Base-by-base conservation (phyloP, 306 rosid genomes). In the Quercus ilex region DNA sequence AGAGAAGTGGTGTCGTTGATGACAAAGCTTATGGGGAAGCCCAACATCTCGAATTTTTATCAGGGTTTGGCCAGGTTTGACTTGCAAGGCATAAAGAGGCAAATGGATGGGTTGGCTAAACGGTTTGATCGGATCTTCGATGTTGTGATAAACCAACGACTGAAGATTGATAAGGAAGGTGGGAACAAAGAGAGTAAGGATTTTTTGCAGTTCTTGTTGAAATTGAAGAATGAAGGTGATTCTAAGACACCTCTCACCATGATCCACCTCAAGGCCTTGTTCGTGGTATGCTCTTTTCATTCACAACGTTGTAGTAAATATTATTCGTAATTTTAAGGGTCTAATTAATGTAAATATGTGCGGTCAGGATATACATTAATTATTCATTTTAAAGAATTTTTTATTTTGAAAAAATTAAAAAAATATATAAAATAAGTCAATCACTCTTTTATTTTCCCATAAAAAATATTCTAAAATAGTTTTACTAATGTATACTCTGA, bases 21-120 rank as follows among this genome's bases (percentile, higher is more conserved):
- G 49, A 88, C 90, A 7, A 77, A 23, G 12, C 76, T 90, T 1
- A 1, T 92, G 30, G 89, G 82, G 33, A 86, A 78, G 81, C 96
- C 96, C 14, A 91, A 92, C 33, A 6, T 92, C 21, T 94, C 94
- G 57, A 97, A 94, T 20, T 92, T 90, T 15, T 95, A 76, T 62
- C 91, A 94, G 57, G 69, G 75, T 21, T 68, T 94, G 89, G 93
- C 92, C n/a, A 83, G 90, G 55, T 95, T 95, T 2, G 97, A 95
- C 73, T 33, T 94, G 85, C 99, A 94, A 46, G 95, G 97, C 9
- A 79, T 92, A 38, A 77, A 4, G 70, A 89, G 80, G 70, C 19
- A 86, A 78, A 92, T 90, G 92, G 9, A 17, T 0, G 33, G 1
- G 12, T 68, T 85, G 62, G 82, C n/a, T 0, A 26, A 4, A 4